These are phyloP conservation scores for Globisporangium yorkense DNA, from an alignment of 352 stramenopile species.

Conservation along the genomic window DNA sequence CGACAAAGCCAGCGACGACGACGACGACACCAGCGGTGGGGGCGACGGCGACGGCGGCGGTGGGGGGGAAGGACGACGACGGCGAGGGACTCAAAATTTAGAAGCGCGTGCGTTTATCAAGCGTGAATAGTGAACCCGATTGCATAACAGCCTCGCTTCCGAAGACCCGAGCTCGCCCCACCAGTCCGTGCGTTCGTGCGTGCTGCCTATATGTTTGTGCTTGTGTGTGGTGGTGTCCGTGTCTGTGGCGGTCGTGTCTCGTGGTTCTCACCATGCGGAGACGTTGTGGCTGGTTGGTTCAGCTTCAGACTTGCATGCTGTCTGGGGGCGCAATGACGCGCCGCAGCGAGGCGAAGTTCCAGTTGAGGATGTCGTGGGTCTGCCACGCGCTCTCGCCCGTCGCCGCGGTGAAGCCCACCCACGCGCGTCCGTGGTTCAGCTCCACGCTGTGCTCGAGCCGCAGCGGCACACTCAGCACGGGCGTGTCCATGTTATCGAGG, in stretches of 20 bases:
- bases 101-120: slow-evolving; percentile 5
- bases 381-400: slow-evolving; percentile 85
- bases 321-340: slow-evolving; percentile 19
- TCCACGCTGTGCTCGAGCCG: slow-evolving; percentile 78
- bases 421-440: slow-evolving; percentile 80
- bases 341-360: slow-evolving; percentile 66
- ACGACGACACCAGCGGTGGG: not conserved
- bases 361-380: slow-evolving; percentile 85
- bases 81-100: slow-evolving; percentile 11
- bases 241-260: too few relatives aligned
- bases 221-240: not conserved
- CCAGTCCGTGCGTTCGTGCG: not conserved
- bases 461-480: slow-evolving; percentile 76
- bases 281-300: too few relatives aligned
- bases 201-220: too few relatives aligned
- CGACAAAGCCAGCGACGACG: not conserved
- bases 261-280: too few relatives aligned
- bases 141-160: slow-evolving; percentile 15
- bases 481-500: slow-evolving; percentile 82
- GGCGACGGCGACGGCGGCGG: too few relatives aligned
- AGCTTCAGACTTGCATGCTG: slow-evolving; percentile 1
- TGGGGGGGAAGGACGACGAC: not conserved
- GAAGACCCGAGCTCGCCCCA: not conserved
- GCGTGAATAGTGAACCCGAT: slow-evolving; percentile 14
- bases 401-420: slow-evolving; percentile 89